Base-by-base conservation (phyloP, 2,329 filamentous ascomycete genomes). In the Colletotrichum truncatum region DNA sequence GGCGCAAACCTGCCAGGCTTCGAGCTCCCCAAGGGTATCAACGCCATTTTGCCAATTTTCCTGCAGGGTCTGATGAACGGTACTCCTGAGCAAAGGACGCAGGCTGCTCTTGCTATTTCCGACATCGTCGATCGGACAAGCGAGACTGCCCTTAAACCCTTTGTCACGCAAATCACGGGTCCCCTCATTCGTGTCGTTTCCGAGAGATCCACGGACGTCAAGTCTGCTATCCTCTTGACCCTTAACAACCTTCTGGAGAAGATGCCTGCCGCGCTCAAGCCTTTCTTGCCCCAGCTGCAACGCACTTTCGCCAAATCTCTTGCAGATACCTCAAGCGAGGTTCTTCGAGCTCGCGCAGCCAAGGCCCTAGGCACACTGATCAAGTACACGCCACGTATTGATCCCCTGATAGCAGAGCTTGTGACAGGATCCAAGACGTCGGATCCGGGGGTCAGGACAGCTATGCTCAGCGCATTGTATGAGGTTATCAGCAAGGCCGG, bases 1-100 rank as follows among this genome's bases (percentile, higher is more conserved):
- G 96, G 96, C 26, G 87, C 90, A 39, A 91, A 94, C 73, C 84
- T 99, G 48, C 89, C 94, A 38, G 97, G 96, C 34, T 99, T 99
- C 81, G 86, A 89, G 71, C 82, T 98, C 61, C 96, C 95, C 2
- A 99, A 98, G 87, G 97, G 97, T 67, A 97, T 99, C 84, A 97
- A 94, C 74, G 94, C 96, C 68, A 91, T 99, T 69, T 81, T 99
- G 67, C 96, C 97, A 2, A 98, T 99, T 70, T 98, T 99, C 87
- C 80, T 98, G 74, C 97, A 99, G 76, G 96, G 96, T 79, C 85
- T 99, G 70, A 97, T 99, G 91, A 98, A 99, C 73, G 97, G 96
- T 63, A 94, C 92, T 36, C 84, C 92, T 14, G 96, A 99, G 5
- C 96, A 99, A 81, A 88, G 94, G 76, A 96, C 93, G 25, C 93